Base-by-base conservation (phyloP, 2,329 filamentous ascomycete species). In the Fusarium xyrophilum region DNA sequence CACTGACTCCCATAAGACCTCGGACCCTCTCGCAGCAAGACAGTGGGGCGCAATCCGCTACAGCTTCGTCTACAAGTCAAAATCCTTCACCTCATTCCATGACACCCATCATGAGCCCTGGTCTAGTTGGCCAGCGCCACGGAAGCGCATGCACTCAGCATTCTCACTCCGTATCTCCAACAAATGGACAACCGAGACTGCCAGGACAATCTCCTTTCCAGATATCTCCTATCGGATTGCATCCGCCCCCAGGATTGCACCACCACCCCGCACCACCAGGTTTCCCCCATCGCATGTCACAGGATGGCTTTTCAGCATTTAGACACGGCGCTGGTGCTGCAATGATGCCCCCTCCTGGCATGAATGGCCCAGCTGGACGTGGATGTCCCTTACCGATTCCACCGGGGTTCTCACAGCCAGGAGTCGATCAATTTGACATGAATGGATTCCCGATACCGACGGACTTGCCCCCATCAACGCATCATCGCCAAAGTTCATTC, bases 21-120 rank as follows among this genome's bases (percentile, higher is more conserved):
- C 89, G 93, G 57, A 92, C 94, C 64, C 81, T 88, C 47, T 96
- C 93, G 12, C 93, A 96, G 68, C 93, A 96, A 76, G 90, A 89
- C 28, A 88, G 88, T 13, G 88, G 89, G 75, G 83, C 87, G 2
- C 87, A 91, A 75, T 85, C 90, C 66, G 82, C 39, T 21, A 19
- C 56, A 33, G 48, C 81, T 42, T 83, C 83, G 11, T 80, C 77
- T 7, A 77, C 82, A 21, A 88, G 85, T 68, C 86, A 89, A 64
- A 85, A 84, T 64, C 82, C 83, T 13, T 89, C 88, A 33, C 86
- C 88, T 53, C 87, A 88, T 72, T 81, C 85, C 19, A 81, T 86
- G 60, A 89, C 87, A 28, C 88, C 91, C 38, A 90, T 91, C 68
- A 85, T 85, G 44, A 90, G 89, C 62, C 88, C 88, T 21, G 86